Percentiles rank a stretch among this genome's conserved stretches.
phyloP scores from a whole-genome alignment of 208 protist species.

The Acanthamoeba healyi region DNA sequence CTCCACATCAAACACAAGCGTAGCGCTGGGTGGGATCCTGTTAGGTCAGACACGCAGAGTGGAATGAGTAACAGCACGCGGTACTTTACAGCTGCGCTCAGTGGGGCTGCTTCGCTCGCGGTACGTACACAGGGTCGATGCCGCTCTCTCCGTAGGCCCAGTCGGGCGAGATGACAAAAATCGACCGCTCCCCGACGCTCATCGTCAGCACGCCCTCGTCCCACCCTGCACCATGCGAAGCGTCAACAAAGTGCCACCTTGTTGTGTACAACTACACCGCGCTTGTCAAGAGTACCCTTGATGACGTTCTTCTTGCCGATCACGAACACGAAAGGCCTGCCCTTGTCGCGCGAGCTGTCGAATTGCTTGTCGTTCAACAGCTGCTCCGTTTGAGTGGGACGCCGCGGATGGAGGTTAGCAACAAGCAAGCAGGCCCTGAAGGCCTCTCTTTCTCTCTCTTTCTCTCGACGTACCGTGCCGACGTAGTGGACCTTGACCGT shows the following conservation, averaged over 20 bases:
- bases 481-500: constrained; percentile 67
- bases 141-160: constrained; percentile 63
- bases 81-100: background rate
- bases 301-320: constrained; percentile 67
- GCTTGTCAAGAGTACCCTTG: background rate
- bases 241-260: background rate
- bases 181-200: constrained; percentile 55
- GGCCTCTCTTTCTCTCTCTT: no score
- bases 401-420: background rate
- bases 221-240: background rate
- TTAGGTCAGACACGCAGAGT: background rate
- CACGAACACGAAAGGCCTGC: constrained; percentile 51
- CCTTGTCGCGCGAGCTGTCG: constrained; percentile 67
- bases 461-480: constrained; percentile 52
- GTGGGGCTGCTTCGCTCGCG: no score
- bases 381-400: background rate
- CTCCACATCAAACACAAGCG: constrained; percentile 66
- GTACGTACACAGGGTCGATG: constrained; percentile 53
- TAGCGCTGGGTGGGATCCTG: constrained; percentile 71
- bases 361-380: constrained; percentile 63
- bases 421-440: background rate
- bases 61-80: background rate
- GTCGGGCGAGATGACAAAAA: constrained; percentile 55
- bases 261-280: background rate
- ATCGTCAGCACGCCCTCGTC: constrained; percentile 75